phyloP scores from a whole-genome alignment of 1,284 basidiomycete genomes.

The Grifola frondosa region DNA sequence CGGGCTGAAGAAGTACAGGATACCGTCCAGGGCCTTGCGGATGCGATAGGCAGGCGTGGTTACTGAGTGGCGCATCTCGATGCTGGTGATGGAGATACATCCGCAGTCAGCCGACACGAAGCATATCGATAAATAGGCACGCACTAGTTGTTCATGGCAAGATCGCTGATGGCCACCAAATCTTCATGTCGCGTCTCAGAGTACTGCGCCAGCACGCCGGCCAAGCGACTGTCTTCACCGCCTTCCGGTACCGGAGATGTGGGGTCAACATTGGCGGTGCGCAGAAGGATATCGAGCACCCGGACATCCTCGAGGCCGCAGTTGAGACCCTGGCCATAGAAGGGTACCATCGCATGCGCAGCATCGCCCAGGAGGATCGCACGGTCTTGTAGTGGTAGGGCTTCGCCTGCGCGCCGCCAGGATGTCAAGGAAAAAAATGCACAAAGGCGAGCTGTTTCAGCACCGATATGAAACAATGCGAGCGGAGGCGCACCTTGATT shows the following conservation, averaged over 20 bases:
- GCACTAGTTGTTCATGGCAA: constrained; percentile 96
- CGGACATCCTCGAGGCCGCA: constrained; percentile 98
- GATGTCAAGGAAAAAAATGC: constrained; percentile 9
- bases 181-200: constrained; percentile 83
- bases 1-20: constrained; percentile 65
- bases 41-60: constrained; percentile 81
- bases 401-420: constrained; percentile 51
- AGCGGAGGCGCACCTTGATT: constrained; percentile 68
- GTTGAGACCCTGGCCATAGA: constrained; percentile 98
- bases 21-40: constrained; percentile 78
- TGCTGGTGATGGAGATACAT: constrained; percentile 43
- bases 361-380: constrained; percentile 91
- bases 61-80: constrained; percentile 94
- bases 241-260: constrained; percentile 32
- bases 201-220: constrained; percentile 72
- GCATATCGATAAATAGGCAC: constrained; percentile 34
- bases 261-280: constrained; percentile 61
- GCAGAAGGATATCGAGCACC: constrained; percentile 77
- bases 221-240: constrained; percentile 57
- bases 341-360: constrained; percentile 97
- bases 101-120: not conserved
- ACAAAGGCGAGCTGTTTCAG: constrained; percentile 6
- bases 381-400: constrained; percentile 92
- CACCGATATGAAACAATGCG: constrained; percentile 11
- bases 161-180: constrained; percentile 84